A percentile compares a stretch with the other conserved stretches of the same genome.
Conservation (phyloP, 23 red algal genomes). For the Gracilaria gracilis region DNA sequence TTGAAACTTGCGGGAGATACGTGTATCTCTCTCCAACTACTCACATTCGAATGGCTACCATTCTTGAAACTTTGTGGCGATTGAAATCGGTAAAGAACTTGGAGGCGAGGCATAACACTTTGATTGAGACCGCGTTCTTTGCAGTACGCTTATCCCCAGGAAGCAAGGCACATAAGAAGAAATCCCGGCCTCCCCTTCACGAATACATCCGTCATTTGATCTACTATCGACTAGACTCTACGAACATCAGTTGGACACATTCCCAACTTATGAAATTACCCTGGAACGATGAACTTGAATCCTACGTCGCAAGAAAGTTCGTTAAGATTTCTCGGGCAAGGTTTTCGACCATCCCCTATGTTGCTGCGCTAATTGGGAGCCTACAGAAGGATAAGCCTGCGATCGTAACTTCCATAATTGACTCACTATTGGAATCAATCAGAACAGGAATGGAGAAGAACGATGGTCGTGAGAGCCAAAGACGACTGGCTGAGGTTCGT, state of each 20-base stretch:
- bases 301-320: slow-evolving; percentile 84
- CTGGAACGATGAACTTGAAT: slow-evolving; percentile 87
- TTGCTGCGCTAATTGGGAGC: slow-evolving; percentile 69
- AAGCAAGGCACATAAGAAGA: slow-evolving; percentile 52
- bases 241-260: slow-evolving; percentile 71
- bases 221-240: slow-evolving; percentile 55
- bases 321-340: slow-evolving; percentile 74
- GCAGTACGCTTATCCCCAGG: slow-evolving; percentile 37
- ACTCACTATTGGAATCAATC: slow-evolving; percentile 79
- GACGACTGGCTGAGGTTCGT: slow-evolving; percentile 82
- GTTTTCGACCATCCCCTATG: slow-evolving; percentile 70
- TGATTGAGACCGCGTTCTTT: slow-evolving; percentile 93
- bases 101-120: slow-evolving; percentile 80
- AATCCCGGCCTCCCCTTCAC: slow-evolving; percentile 78
- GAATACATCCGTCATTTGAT: slow-evolving; percentile 86
- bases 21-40: slow-evolving; percentile 77
- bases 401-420: slow-evolving; percentile 60
- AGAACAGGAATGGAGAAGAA: slow-evolving; percentile 79
- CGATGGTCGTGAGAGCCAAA: slow-evolving; percentile 82
- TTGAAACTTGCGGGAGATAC: slow-evolving; percentile 85
- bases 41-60: slow-evolving; percentile 71
- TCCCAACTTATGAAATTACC: slow-evolving; percentile 86
- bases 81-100: slow-evolving; percentile 90
- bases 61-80: slow-evolving; percentile 92
- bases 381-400: slow-evolving; percentile 62